Percentiles rank a stretch among this genome's conserved stretches.
phyloP scores from a whole-genome alignment of 352 stramenopile species.

The Globisporangium canariense region DNA sequence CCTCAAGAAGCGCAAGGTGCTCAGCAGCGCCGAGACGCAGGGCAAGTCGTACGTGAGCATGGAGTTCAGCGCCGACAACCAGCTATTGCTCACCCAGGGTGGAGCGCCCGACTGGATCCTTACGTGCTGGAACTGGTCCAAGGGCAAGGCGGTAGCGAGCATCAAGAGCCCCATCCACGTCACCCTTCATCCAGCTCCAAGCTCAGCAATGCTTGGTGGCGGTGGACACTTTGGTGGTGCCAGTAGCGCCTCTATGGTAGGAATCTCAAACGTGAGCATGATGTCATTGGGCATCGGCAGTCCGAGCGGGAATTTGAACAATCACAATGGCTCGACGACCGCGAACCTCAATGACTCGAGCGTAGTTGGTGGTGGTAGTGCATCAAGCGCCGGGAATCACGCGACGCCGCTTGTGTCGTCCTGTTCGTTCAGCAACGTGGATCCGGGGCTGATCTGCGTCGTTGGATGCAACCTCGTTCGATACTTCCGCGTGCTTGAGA shows the following conservation, averaged over 20 bases:
- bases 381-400: neutral
- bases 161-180: conserved; percentile 71
- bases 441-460: conserved; percentile 86
- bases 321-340: neutral
- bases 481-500: conserved; percentile 91
- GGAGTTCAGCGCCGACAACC: conserved; percentile 88
- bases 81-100: conserved; percentile 88
- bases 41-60: conserved; percentile 73
- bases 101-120: conserved; percentile 85
- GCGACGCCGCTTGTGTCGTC: conserved; percentile 49
- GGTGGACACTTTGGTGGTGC: conserved; percentile 27
- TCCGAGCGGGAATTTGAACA: conserved; percentile 1
- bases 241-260: conserved; percentile 21
- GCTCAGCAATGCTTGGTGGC: conserved; percentile 36
- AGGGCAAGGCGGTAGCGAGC: conserved; percentile 81
- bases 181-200: conserved; percentile 38
- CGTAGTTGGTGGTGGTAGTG: neutral
- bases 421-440: conserved; percentile 86
- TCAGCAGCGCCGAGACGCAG: conserved; percentile 69
- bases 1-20: conserved; percentile 88
- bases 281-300: conserved; percentile 13
- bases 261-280: conserved; percentile 23
- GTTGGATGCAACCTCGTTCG: conserved; percentile 78
- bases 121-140: conserved; percentile 92
- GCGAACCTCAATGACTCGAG: neutral